Evolutionary conservation across 768 basidiomycete genomes (phyloP), one percentile per base, ranked within the genome.

Genomic region (Russula sp.): DNA sequence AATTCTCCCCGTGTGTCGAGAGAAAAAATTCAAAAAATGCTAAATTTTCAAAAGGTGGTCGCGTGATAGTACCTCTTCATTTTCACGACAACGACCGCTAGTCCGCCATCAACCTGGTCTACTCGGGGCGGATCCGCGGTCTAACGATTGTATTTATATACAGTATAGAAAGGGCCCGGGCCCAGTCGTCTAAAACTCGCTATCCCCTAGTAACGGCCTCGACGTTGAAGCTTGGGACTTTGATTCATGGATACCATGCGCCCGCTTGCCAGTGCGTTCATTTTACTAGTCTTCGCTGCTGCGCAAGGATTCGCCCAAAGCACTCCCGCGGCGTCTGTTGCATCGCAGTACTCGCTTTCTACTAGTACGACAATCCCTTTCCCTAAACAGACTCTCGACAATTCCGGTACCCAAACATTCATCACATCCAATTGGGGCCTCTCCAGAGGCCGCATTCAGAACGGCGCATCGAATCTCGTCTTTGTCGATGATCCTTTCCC

Each of bases 401-500:
- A 79, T 42, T 68, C 71, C 34, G 79, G 84, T 57, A 73, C 88
- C 0, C 77, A 81, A 64, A 72, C 75, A 0, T 78, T 84, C 65
- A 72, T 89, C 9, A 74, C 77, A 22, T 78, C 80, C 9, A 72
- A 79, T 31, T 91, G 88, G 88, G 80, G 78, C 44, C 77, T 89
- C 6, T 80, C 75, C 70, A 84, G 82, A 68, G 83, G 81, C 14
- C 79, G 75, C 45, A 79, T 91, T 35, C 84, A 87, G 66, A 80
- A 87, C 65, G 80, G 82, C 42, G 76, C 74, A 0, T 66, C 73
- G 51, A 80, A 87, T 68, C 71, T 89, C 59, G 77, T 76, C 8
- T 90, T 90, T 70, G 85, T 89, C 51, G 60, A 69, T 16, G 87
- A 91, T 70, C 86, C 88, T 0, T 90, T 86, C 73, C 83, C 87